These are phyloP conservation scores for Eucalyptus regnans DNA, from an alignment of 345 rosid genomes.

Conservation along the genomic window DNA sequence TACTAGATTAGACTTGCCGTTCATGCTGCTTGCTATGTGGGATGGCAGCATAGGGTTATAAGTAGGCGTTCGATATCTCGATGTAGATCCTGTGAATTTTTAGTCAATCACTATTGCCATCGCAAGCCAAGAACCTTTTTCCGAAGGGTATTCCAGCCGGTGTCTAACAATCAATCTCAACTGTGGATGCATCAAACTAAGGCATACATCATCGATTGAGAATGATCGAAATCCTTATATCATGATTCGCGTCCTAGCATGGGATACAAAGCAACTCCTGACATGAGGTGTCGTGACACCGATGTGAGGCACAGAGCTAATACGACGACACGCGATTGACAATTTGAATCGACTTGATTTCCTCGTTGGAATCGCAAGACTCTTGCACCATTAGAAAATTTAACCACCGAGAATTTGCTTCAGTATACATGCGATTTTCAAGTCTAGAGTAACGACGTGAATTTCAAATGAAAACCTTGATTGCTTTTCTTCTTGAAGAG, in stretches of 20 bases:
- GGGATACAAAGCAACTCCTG: not conserved
- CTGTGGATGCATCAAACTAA: not conserved
- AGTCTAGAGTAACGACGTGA: not conserved
- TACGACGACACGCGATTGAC: not conserved
- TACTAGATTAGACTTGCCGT: not conserved
- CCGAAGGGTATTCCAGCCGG: not conserved
- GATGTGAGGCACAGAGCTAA: not conserved
- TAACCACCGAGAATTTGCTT: not conserved
- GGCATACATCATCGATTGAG: not conserved
- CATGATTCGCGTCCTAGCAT: not conserved
- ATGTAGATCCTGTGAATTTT: not conserved
- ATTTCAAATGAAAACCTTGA: not conserved
- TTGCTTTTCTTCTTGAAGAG: not conserved
- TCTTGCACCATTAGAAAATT: not conserved
- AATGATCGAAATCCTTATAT: not conserved
- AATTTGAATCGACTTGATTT: not conserved
- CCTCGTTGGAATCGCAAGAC: not conserved
- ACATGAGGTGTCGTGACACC: not conserved
- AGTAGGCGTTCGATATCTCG: fast-evolving
- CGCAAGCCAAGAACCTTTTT: not conserved
- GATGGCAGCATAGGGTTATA: not conserved
- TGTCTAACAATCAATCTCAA: not conserved
- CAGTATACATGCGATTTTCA: not conserved
- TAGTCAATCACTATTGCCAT: not conserved
- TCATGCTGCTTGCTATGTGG: too few species aligned